Evolutionary conservation across 1,284 basidiomycete species (phyloP).

Genomic region (Malassezia sp.): DNA sequence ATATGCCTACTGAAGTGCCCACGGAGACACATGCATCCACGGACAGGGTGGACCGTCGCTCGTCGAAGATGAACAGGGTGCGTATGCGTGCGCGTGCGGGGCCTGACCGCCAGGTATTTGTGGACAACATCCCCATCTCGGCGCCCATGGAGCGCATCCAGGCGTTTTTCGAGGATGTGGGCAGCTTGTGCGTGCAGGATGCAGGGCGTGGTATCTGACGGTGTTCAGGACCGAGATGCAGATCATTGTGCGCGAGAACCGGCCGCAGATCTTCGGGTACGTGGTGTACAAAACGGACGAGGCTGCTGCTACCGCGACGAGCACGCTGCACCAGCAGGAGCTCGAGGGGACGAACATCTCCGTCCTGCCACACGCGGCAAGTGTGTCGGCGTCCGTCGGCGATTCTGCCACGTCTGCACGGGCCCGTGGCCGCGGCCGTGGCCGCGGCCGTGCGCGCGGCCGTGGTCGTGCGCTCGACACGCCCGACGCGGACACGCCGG

Average conservation of each 20-base stretch:
- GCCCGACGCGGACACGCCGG: no score
- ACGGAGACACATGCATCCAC: no score
- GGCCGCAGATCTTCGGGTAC: neutral
- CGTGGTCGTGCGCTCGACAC: no score
- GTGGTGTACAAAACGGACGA: neutral
- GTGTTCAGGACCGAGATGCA: neutral
- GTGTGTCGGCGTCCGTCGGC: neutral
- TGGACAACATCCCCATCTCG: neutral
- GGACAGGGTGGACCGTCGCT: no score
- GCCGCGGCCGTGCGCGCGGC: neutral
- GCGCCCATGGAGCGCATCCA: neutral
- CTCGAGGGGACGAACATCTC: no score
- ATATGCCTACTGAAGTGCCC: no score
- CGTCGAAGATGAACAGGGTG: no score
- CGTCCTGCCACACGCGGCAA: no score
- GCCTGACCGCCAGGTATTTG: neutral
- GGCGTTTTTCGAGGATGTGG: neutral
- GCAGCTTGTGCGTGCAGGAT: neutral
- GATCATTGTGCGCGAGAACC: neutral
- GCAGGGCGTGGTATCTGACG: no score
- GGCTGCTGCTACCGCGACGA: neutral
- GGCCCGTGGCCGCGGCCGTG: neutral
- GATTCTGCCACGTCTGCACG: neutral
- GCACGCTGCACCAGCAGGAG: no score
- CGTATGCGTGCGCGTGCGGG: neutral